phyloP scores from a whole-genome alignment of 1,139 yeast genomes.

The Protomyces inundatus region DNA sequence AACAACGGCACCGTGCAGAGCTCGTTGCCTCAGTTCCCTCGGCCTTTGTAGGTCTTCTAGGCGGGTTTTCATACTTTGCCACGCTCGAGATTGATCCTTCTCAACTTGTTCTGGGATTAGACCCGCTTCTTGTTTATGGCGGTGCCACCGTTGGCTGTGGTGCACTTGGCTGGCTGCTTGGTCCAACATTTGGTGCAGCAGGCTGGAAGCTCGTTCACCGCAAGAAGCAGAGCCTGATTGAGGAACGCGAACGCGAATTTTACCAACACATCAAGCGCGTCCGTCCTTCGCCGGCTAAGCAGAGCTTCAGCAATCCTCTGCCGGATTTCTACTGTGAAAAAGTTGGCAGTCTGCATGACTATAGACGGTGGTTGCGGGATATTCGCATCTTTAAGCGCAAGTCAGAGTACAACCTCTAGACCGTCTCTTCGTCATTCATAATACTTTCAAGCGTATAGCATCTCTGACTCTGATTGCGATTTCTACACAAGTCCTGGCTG shows the following conservation, averaged over 20 bases:
- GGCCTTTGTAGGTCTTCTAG: slow-evolving; percentile 60
- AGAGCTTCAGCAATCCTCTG: slow-evolving; percentile 87
- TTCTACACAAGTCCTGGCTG: too few species aligned
- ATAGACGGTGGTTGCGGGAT: slow-evolving; percentile 94
- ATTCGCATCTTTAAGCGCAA: slow-evolving; percentile 86
- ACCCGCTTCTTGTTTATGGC: slow-evolving; percentile 71
- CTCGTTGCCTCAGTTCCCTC: slow-evolving; percentile 62
- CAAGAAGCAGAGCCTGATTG: slow-evolving; percentile 37
- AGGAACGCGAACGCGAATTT: slow-evolving; percentile 55
- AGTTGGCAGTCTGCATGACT: slow-evolving; percentile 76
- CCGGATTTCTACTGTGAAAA: slow-evolving; percentile 98
- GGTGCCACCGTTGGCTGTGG: slow-evolving; percentile 66
- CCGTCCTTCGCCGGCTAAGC: slow-evolving; percentile 91
- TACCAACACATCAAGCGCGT: slow-evolving; percentile 65
- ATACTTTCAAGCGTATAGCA: slow-evolving; percentile 6
- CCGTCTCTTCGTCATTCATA: background rate
- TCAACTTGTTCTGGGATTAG: slow-evolving; percentile 75
- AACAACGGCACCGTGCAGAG: slow-evolving; percentile 67
- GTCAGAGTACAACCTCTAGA: slow-evolving; percentile 30
- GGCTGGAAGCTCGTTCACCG: slow-evolving; percentile 51
- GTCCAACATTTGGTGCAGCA: slow-evolving; percentile 74
- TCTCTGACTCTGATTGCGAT: background rate
- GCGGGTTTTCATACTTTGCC: slow-evolving; percentile 72
- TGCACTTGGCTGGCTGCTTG: slow-evolving; percentile 70
- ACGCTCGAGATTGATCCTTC: slow-evolving; percentile 72